phyloP scores from a whole-genome alignment of 805 yeast species.

The Dipodascus albidus region DNA sequence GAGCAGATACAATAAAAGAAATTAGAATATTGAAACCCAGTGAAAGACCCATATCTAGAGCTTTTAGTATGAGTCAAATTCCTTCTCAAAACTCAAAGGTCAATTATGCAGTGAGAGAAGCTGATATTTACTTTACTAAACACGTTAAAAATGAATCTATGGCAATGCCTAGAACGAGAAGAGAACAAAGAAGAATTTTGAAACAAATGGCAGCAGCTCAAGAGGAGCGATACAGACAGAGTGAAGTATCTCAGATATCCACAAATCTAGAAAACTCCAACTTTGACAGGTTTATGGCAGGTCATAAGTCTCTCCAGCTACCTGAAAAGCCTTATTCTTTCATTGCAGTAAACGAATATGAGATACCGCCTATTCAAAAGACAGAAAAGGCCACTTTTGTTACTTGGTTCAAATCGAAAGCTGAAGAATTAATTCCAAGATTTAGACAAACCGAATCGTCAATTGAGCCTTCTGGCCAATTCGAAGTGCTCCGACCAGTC shows the following conservation, averaged over 20 bases:
- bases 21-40: too few relatives aligned
- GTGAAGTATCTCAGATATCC: background rate
- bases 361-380: background rate
- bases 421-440: background rate
- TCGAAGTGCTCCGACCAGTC: background rate
- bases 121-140: constrained; percentile 34
- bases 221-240: background rate
- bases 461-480: background rate
- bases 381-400: background rate
- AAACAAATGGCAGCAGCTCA: background rate
- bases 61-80: background rate
- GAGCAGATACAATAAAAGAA: background rate
- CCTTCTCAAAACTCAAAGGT: constrained; percentile 12
- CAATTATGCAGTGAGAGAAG: constrained; percentile 52
- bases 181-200: background rate
- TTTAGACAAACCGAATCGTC: background rate
- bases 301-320: background rate
- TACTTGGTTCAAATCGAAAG: background rate
- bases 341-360: background rate
- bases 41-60: background rate
- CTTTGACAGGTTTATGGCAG: background rate
- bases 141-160: background rate
- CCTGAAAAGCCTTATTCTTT: background rate
- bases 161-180: background rate
- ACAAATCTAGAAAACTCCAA: background rate